phyloP scores from a whole-genome alignment of 768 basidiomycete genomes.

The Cystobasidium tubakii region DNA sequence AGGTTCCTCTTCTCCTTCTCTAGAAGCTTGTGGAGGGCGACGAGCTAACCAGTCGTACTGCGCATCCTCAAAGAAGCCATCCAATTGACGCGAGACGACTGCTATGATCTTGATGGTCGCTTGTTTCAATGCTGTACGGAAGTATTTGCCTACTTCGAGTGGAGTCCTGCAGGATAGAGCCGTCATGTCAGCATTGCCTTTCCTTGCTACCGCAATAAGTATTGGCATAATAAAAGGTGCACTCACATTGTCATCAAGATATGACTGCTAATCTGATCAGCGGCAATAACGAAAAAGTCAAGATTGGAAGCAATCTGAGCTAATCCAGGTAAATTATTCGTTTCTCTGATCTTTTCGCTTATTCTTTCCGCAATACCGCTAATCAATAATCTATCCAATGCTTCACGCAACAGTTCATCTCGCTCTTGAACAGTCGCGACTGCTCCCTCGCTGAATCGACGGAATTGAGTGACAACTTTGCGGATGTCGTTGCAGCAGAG shows the following conservation, averaged over 20 bases:
- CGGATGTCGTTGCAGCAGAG: slow-evolving; percentile 90
- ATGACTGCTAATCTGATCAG: slow-evolving; percentile 73
- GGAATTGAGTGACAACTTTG: slow-evolving; percentile 85
- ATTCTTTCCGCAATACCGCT: slow-evolving; percentile 56
- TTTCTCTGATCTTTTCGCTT: slow-evolving; percentile 64
- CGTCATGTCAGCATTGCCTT: neutral
- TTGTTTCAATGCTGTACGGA: slow-evolving; percentile 62
- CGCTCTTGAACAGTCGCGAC: slow-evolving; percentile 84
- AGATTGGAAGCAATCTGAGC: slow-evolving; percentile 87
- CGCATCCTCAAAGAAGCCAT: slow-evolving; percentile 89
- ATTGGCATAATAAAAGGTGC: too few species aligned
- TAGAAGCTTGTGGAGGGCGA: slow-evolving; percentile 52
- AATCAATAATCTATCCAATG: slow-evolving; percentile 74
- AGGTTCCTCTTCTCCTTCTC: slow-evolving; percentile 60
- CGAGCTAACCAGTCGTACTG: slow-evolving; percentile 84
- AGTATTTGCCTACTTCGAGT: slow-evolving; percentile 55
- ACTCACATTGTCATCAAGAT: slow-evolving; percentile 68
- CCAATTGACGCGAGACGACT: slow-evolving; percentile 82
- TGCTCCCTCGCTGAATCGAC: slow-evolving; percentile 91
- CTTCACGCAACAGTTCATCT: slow-evolving; percentile 76
- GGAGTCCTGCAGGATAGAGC: slow-evolving; percentile 62
- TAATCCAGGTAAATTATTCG: slow-evolving; percentile 78
- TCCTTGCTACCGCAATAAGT: too few species aligned
- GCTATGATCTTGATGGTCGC: slow-evolving; percentile 70
- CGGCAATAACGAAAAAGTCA: slow-evolving; percentile 82